These are phyloP conservation scores for Rubia balearica DNA, from an alignment of 305 asterid species.

Conservation along the genomic window DNA sequence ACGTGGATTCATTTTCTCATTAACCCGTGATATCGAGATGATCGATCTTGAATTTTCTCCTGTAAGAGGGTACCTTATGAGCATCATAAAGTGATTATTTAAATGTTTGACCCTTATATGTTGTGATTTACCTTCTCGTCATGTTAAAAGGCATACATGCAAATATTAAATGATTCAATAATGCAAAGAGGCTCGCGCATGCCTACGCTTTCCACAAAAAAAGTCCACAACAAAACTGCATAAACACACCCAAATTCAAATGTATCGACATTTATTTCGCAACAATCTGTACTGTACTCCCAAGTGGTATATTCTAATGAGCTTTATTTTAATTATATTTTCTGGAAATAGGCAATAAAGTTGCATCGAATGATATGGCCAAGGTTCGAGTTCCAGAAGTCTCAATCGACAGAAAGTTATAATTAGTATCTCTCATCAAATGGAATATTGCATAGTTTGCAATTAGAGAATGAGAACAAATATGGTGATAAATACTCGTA, in stretches of 20 bases:
- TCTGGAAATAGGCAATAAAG: background rate
- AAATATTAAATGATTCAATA: background rate
- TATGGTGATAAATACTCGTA: background rate
- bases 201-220: background rate
- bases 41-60: too few relatives aligned
- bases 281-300: background rate
- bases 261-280: background rate
- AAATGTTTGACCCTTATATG: too few relatives aligned
- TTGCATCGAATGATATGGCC: background rate
- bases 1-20: too few relatives aligned
- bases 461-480: background rate
- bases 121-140: too few relatives aligned
- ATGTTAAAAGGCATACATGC: too few relatives aligned
- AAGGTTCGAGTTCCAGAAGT: background rate
- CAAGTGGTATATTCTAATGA: background rate
- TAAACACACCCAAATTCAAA: background rate
- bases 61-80: too few relatives aligned
- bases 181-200: background rate
- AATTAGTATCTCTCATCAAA: background rate
- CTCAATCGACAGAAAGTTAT: background rate
- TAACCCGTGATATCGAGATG: too few relatives aligned
- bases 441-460: background rate
- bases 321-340: background rate
- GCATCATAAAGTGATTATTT: too few relatives aligned
- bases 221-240: background rate